Percentiles rank a stretch among this genome's conserved stretches.
Evolutionary conservation across 2,329 filamentous ascomycete species (phyloP).

Genomic region (Colletotrichum sp.): DNA sequence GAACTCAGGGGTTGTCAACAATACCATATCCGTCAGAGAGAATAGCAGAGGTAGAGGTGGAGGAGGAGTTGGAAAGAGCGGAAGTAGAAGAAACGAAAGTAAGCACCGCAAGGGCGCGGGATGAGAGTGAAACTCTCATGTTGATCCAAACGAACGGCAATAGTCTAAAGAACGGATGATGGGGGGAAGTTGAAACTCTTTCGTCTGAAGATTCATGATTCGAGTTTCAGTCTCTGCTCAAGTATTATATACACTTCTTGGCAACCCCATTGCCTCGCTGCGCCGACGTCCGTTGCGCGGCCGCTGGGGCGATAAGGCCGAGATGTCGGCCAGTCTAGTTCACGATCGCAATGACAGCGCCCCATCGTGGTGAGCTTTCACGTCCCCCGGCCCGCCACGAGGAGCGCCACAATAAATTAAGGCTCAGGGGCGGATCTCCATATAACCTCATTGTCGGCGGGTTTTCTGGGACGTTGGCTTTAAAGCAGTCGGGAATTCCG

Average conservation of each 20-base stretch:
- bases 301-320: conserved; percentile 3
- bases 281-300: conserved; percentile 2
- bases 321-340: neutral
- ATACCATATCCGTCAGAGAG: conserved; percentile 8
- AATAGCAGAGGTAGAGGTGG: neutral
- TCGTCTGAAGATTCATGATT: neutral
- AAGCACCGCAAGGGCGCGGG: conserved; percentile 1
- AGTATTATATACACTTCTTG: neutral
- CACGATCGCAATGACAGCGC: neutral
- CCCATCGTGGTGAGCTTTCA: conserved; percentile 9
- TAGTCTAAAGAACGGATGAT: neutral
- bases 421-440: neutral
- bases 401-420: neutral
- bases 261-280: neutral
- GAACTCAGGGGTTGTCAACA: neutral
- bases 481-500: neutral
- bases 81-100: neutral
- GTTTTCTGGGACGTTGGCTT: neutral
- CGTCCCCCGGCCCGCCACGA: neutral
- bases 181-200: neutral
- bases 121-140: conserved; percentile 1
- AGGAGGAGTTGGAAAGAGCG: conserved; percentile 4
- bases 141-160: neutral
- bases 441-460: neutral
- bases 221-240: neutral